A percentile compares a stretch with the other conserved stretches of the same genome.
Conservation (phyloP, 2,329 filamentous ascomycete genomes). For the Dactylellina haptotyla region DNA sequence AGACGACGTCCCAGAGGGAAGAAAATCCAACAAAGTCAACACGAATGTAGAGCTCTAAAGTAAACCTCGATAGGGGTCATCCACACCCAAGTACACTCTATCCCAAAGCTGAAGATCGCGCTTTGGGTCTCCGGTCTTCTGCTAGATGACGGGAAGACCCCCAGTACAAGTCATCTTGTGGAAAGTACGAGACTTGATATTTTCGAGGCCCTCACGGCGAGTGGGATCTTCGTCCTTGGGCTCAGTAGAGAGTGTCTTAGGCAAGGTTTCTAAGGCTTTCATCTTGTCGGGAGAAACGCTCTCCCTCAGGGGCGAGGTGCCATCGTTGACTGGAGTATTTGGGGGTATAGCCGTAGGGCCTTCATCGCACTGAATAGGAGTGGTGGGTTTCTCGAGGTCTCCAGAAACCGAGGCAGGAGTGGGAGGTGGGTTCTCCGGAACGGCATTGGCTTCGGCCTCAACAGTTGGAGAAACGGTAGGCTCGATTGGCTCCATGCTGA, state of each 20-base stretch:
- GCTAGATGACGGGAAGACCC: conserved; percentile 33
- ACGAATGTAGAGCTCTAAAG: conserved; percentile 4
- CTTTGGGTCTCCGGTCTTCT: conserved; percentile 25
- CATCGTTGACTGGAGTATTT: no score
- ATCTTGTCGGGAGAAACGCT: neutral
- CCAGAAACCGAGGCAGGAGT: no score
- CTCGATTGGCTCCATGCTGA: no score
- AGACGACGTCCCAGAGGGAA: neutral
- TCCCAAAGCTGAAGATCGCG: conserved; percentile 27
- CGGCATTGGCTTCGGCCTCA: no score
- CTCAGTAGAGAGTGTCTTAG: neutral
- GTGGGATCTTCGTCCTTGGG: neutral
- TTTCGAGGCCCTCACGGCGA: neutral
- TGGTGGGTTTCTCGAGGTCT: no score
- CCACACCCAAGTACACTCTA: conserved; percentile 13
- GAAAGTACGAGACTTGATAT: neutral
- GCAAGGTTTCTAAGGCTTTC: neutral
- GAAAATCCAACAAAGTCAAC: conserved; percentile 43
- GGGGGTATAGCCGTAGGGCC: no score
- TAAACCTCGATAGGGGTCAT: conserved; percentile 18
- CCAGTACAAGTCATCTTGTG: conserved; percentile 3
- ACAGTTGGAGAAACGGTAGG: neutral
- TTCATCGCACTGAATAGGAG: no score
- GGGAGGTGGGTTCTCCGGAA: no score
- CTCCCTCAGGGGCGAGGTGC: no score